Base-by-base conservation (phyloP, 441 rosid genomes). In the Erysimum cheiri region DNA sequence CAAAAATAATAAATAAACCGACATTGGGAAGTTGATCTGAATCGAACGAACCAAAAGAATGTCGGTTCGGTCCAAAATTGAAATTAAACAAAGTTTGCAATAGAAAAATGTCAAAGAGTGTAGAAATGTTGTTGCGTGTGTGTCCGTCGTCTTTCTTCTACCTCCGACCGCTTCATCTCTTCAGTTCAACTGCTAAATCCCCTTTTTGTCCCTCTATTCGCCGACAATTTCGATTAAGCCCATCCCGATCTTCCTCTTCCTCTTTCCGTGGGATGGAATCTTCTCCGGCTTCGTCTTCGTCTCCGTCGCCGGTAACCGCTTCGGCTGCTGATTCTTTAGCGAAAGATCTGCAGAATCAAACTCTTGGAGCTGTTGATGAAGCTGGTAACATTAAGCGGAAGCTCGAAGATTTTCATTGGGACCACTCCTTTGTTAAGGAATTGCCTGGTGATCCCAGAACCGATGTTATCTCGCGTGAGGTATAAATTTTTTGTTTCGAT, bases 391-490 rank as follows among this genome's bases (percentile, higher is more conserved):
- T 69, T 37, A 78, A 53, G 54, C 46, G 77, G 72, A 80, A 46
- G 54, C 88, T 95, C 22, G 91, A 95, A 67, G 97, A 89, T 77
- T 92, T 90, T 60, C 84, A 84, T 47, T 95, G 98, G 98, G 95
- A 95, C 73, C 81, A 92, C 71, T 95, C 99, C 4, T 92, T 95
- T 72, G 91, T 92, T 61, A 74, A 83, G 64, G 97, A 81, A 52
- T 61, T 95, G 81, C 99, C 99, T 26, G 95, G 92, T 50, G 99
- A 95, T 77, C 82, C 92, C 0, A 77, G 89, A 73, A 80, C 62
- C 73, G 90, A 90, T 75, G 62, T 74, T 4, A 67, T 85, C 74
- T 95, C 95, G 0, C 99, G 99, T 43, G 84, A 95, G 97, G 98
- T 89, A 31, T 11, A 0, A 26, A 26, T n/a, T n/a, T n/a, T n/a